A percentile compares a stretch with the other conserved stretches of the same genome.
Conservation (phyloP, 2,329 filamentous ascomycete genomes). For the Talaromyces atroroseus region DNA sequence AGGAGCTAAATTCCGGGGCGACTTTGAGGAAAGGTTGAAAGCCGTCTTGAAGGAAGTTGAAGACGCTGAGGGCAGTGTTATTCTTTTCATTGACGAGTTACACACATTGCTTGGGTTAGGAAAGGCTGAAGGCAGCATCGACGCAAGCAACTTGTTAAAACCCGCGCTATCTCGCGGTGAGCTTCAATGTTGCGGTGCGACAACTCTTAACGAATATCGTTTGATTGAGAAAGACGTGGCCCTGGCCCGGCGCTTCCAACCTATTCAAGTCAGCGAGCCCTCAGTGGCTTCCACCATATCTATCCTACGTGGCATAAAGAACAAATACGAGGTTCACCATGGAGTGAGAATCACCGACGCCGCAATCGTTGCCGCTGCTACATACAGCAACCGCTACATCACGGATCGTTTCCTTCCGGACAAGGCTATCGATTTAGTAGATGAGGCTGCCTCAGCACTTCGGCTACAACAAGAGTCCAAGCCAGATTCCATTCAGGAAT, state of each 20-base stretch:
- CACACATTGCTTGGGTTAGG: slow-evolving; percentile 88
- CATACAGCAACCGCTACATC: slow-evolving; percentile 91
- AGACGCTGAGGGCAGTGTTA: slow-evolving; percentile 80
- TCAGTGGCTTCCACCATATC: slow-evolving; percentile 89
- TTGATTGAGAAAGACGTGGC: slow-evolving; percentile 95
- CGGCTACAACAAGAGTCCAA: slow-evolving; percentile 95
- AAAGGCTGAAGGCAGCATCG: slow-evolving; percentile 92
- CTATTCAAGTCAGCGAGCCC: slow-evolving; percentile 88
- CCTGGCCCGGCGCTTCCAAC: slow-evolving; percentile 85
- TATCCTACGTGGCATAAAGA: slow-evolving; percentile 92
- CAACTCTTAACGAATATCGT: slow-evolving; percentile 86
- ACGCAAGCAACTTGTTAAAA: slow-evolving; percentile 91
- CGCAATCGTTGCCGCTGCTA: slow-evolving; percentile 84
- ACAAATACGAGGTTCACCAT: slow-evolving; percentile 95
- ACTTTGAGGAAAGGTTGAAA: slow-evolving; percentile 93
- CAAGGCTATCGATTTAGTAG: slow-evolving; percentile 94
- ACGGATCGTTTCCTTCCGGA: slow-evolving; percentile 94
- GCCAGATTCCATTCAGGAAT: slow-evolving; percentile 84
- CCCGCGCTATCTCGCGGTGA: slow-evolving; percentile 89
- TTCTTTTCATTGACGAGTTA: slow-evolving; percentile 91
- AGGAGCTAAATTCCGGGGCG: slow-evolving; percentile 89
- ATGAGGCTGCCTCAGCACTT: slow-evolving; percentile 86
- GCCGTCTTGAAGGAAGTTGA: slow-evolving; percentile 86
- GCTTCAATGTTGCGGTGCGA: slow-evolving; percentile 91
- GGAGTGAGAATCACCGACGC: slow-evolving; percentile 92